These are phyloP conservation scores for Paramecium octaurelia DNA, from an alignment of 73 alveolate species.

Conservation along the genomic window DNA sequence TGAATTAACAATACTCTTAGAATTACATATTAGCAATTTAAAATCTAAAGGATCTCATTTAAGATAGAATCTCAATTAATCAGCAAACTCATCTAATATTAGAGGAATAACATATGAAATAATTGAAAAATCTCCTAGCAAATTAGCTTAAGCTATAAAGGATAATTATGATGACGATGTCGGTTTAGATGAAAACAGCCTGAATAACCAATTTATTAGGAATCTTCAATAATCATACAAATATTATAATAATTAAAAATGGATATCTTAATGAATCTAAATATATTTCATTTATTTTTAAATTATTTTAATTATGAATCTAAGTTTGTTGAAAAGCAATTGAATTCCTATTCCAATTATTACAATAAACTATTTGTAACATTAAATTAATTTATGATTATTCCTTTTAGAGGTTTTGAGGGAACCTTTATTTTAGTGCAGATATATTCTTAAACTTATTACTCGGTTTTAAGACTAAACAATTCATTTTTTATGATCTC, in stretches of 20 bases:
- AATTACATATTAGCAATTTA: not conserved
- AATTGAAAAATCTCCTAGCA: not conserved
- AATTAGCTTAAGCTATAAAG: not conserved
- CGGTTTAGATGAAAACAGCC: not conserved
- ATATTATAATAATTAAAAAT: not conserved
- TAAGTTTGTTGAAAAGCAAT: slow-evolving; percentile 33
- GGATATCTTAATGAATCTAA: not conserved
- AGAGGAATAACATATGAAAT: not conserved
- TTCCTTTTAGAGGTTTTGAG: not conserved
- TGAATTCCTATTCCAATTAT: not conserved
- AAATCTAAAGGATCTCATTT: not conserved
- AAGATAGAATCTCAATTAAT: not conserved
- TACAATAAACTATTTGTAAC: not conserved
- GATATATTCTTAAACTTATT: not conserved
- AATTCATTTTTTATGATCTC: slow-evolving; percentile 49
- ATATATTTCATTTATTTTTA: not conserved
- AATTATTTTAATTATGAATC: not conserved
- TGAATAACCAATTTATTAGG: not conserved
- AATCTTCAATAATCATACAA: not conserved
- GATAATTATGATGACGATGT: not conserved
- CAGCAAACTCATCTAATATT: not conserved
- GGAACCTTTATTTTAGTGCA: not conserved
- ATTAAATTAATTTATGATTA: not conserved
- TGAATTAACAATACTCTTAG: not conserved
- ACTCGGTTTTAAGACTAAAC: not conserved